A percentile compares a stretch with the other conserved stretches of the same genome.
phyloP scores from a whole-genome alignment of 306 rosid genomes.

The Citrullus colocynthis region DNA sequence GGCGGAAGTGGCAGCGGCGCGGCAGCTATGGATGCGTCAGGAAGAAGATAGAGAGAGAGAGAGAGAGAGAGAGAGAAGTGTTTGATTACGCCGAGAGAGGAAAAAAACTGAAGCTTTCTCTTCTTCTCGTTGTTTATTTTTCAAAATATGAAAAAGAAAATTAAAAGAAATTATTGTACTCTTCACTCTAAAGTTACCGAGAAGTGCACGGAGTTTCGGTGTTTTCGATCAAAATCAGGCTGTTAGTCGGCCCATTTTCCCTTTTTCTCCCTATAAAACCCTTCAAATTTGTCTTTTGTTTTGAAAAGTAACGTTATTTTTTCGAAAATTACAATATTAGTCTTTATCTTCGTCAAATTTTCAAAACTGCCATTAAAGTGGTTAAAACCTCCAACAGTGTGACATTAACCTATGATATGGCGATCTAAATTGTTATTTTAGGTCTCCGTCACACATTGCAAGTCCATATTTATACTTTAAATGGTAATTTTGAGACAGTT shows the following conservation, averaged over 20 bases:
- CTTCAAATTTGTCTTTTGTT: too few species aligned
- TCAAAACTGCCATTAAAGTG: too few species aligned
- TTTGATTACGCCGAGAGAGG: background rate
- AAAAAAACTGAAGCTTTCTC: background rate
- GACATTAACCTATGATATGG: too few species aligned
- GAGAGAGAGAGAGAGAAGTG: background rate
- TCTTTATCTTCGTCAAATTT: too few species aligned
- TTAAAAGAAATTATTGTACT: background rate
- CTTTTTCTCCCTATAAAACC: too few species aligned
- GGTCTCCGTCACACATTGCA: too few species aligned
- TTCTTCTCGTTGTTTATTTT: background rate
- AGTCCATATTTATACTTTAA: too few species aligned
- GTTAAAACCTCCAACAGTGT: too few species aligned
- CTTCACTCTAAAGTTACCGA: background rate
- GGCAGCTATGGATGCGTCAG: constrained; percentile 5
- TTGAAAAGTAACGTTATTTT: too few species aligned
- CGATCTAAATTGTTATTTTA: too few species aligned
- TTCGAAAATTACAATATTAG: too few species aligned
- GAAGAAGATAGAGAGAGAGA: background rate
- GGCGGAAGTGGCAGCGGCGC: constrained; percentile 1
- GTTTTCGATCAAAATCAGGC: background rate
- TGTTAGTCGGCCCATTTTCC: background rate
- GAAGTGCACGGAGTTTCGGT: background rate
- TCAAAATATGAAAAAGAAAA: background rate
- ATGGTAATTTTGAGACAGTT: too few species aligned